These are phyloP conservation scores for Pleurotus cornucopiae DNA, from an alignment of 768 basidiomycete genomes.

Conservation along the genomic window DNA sequence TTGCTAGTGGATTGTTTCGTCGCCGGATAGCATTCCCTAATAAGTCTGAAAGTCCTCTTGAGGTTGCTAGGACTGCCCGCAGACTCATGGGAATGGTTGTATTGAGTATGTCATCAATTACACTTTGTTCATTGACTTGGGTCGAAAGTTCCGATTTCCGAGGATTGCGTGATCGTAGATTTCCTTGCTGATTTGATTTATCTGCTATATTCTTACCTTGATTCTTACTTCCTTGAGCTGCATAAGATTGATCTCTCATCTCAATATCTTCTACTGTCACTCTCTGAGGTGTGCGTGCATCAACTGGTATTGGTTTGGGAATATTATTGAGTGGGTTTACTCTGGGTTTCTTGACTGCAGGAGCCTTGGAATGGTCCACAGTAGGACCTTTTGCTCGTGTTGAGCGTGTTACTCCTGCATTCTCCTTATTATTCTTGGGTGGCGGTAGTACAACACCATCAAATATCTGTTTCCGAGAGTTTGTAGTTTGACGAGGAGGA, in stretches of 20 bases:
- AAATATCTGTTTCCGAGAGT: neutral
- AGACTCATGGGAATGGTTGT: neutral
- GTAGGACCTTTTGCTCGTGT: neutral
- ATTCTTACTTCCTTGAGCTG: neutral
- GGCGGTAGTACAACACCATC: neutral
- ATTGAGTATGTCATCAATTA: conserved; percentile 2
- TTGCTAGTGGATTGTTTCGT: neutral
- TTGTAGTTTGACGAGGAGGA: neutral
- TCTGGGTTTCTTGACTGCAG: neutral
- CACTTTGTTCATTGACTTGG: neutral
- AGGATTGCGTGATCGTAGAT: no score
- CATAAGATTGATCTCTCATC: neutral
- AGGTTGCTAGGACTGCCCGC: neutral
- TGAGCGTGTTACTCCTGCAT: neutral
- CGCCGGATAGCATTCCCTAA: neutral
- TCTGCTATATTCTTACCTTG: neutral
- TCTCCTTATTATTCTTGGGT: neutral
- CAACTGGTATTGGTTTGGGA: neutral
- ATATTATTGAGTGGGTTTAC: neutral
- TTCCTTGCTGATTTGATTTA: no score
- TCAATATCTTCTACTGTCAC: neutral
- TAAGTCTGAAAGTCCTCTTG: neutral
- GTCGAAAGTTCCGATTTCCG: conserved; percentile 6
- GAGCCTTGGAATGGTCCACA: neutral
- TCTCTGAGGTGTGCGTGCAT: neutral